Percentiles rank a stretch among this genome's conserved stretches.
Evolutionary conservation across 495 filamentous ascomycete genomes (phyloP).

Genomic region (Podospora comata): DNA sequence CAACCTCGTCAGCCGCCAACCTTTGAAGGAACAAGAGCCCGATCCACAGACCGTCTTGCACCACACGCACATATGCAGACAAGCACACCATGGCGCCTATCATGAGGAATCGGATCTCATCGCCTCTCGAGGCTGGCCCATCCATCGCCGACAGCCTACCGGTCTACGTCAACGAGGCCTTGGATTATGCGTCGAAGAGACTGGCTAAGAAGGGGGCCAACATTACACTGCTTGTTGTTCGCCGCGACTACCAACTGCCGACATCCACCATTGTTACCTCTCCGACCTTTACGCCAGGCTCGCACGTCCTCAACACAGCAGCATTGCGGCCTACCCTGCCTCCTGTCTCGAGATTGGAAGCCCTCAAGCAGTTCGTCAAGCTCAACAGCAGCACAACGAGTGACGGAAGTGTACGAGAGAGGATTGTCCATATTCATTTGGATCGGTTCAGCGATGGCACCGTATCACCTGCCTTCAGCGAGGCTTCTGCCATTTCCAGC

Average conservation of each 20-base stretch:
- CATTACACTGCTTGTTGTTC: conserved; percentile 49
- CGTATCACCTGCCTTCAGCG: conserved; percentile 33
- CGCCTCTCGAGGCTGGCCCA: conserved; percentile 52
- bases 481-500: conserved; percentile 24
- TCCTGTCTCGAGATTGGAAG: conserved; percentile 31
- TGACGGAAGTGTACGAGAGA: conserved; percentile 25
- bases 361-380: conserved; percentile 42
- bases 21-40: not conserved
- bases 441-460: conserved; percentile 28
- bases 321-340: conserved; percentile 30
- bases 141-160: conserved; percentile 50
- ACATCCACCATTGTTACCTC: conserved; percentile 30
- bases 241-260: conserved; percentile 49
- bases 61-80: not conserved
- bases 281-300: conserved; percentile 25
- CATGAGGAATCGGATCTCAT: conserved; percentile 50
- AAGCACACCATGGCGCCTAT: conserved; percentile 10
- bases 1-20: not conserved
- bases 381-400: conserved; percentile 30
- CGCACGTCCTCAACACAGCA: conserved; percentile 27
- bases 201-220: conserved; percentile 46
- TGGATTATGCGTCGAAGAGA: conserved; percentile 51
- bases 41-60: not conserved
- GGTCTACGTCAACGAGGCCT: conserved; percentile 38
- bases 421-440: conserved; percentile 27